Conservation (phyloP, 2,329 filamentous ascomycete genomes). For the Pseudohalonectria lignicola region DNA sequence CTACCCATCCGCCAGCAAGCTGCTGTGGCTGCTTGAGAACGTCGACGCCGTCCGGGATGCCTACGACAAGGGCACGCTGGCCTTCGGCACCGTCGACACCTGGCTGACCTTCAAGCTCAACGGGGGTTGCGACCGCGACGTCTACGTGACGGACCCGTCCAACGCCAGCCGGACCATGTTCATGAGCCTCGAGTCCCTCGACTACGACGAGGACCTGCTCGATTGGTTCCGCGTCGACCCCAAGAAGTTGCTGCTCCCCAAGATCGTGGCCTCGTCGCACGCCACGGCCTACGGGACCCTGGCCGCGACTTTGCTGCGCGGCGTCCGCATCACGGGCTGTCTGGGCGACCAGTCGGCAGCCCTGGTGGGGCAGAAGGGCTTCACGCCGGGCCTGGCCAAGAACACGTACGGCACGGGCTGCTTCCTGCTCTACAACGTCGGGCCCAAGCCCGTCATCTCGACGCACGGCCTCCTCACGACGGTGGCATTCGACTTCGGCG, state of each 20-base stretch:
- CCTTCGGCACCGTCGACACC: conserved; percentile 71
- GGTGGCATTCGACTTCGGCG: conserved; percentile 66
- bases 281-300: conserved; percentile 56
- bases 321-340: conserved; percentile 63
- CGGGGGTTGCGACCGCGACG: conserved; percentile 51
- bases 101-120: conserved; percentile 77
- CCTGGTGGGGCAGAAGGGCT: conserved; percentile 69
- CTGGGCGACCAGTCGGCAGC: conserved; percentile 75
- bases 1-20: conserved; percentile 69
- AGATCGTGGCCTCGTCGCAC: conserved; percentile 66
- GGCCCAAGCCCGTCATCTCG: conserved; percentile 68
- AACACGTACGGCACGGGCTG: conserved; percentile 83
- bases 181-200: conserved; percentile 65
- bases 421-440: conserved; percentile 76
- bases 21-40: conserved; percentile 67
- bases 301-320: conserved; percentile 49
- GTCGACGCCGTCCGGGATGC: conserved; percentile 54
- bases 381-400: conserved; percentile 65
- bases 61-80: conserved; percentile 60
- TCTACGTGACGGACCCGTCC: conserved; percentile 67
- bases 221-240: conserved; percentile 65
- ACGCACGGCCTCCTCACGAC: conserved; percentile 67
- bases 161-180: conserved; percentile 86
- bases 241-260: conserved; percentile 60
- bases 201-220: conserved; percentile 64